Evolutionary conservation across 306 rosid genomes (phyloP), one percentile per base, ranked within the genome.

Genomic region (Mimosa pudica): DNA sequence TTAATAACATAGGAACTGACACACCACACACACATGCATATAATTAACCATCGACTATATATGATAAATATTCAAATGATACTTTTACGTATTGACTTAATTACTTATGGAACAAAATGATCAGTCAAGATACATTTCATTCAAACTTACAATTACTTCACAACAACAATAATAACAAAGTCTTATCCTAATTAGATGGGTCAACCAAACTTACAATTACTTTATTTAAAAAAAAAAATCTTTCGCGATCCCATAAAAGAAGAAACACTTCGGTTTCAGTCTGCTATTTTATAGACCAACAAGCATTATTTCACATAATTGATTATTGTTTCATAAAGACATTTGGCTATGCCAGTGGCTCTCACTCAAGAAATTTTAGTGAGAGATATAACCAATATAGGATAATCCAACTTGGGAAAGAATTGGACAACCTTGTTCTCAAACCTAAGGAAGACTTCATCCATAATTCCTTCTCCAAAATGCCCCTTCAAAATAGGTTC

Each of bases 391-490:
- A 73, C 83, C 17, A 81, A 73, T 73, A 77, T 46, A 32, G 80
- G 13, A 20, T 52, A 7, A 38, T 47, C 84, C 73, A 84, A 76
- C 10, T 74, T 86, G 47, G 82, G 82, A 4, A 73, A 54, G 10
- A 74, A 70, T 18, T 81, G 80, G 0, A 55, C 49, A 46, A 83
- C 33, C 49, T 79, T 73, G 32, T 70, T 74, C 51, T 78, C 42
- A 67, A 76, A 83, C 81, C 84, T 79, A 3, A 32, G 1, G 57
- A 86, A 90, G 16, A 90, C 46, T 3, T 86, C 82, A 47, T 88
- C 88, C 65, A 88, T 83, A 33, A 79, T 24, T 70, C 5, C 69
- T 66, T 81, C 87, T 35, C 89, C 89, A 74, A 90, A 86, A 24
- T 79, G 81, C n/a, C 57, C 35, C 18, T 48, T 79, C 7, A 88